phyloP scores from a whole-genome alignment of 2,329 filamentous ascomycete genomes.

The Fusarium haematococcum region DNA sequence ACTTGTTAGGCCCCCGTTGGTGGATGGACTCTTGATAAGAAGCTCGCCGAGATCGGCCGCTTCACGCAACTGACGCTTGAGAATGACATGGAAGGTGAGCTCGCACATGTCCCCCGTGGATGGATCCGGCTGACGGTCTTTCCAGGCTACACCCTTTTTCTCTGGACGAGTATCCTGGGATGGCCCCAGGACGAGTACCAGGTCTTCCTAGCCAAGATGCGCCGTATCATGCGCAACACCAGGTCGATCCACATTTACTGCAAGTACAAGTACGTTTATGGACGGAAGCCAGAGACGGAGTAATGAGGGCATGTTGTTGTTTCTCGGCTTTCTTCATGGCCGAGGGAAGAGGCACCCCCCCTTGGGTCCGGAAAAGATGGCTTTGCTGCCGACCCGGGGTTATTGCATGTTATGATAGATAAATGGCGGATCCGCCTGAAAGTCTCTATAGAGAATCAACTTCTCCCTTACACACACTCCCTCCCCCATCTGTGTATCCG shows the following conservation, averaged over 20 bases:
- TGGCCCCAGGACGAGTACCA: constrained; percentile 40
- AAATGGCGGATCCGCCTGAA: no score
- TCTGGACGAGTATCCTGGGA: constrained; percentile 23
- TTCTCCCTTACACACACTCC: no score
- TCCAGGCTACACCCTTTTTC: not conserved
- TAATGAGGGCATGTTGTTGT: not conserved
- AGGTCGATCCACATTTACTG: constrained; percentile 32
- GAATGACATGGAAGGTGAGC: constrained; percentile 18
- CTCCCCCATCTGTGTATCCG: no score
- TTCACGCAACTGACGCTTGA: constrained; percentile 17
- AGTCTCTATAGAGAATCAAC: no score
- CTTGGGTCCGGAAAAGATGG: no score
- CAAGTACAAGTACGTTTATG: constrained; percentile 35
- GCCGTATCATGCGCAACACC: constrained; percentile 27
- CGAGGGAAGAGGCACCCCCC: no score
- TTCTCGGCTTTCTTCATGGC: no score
- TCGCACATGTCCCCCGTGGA: not conserved
- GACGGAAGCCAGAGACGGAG: constrained; percentile 18
- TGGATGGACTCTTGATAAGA: constrained; percentile 12
- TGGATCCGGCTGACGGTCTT: not conserved
- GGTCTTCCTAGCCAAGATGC: constrained; percentile 33
- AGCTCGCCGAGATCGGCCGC: constrained; percentile 11
- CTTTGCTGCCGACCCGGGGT: no score
- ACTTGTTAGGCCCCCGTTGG: constrained; percentile 10
- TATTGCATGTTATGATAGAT: no score